Evolutionary conservation across 2,329 filamentous ascomycete species (phyloP).

Genomic region (Aureobasidium vineae): DNA sequence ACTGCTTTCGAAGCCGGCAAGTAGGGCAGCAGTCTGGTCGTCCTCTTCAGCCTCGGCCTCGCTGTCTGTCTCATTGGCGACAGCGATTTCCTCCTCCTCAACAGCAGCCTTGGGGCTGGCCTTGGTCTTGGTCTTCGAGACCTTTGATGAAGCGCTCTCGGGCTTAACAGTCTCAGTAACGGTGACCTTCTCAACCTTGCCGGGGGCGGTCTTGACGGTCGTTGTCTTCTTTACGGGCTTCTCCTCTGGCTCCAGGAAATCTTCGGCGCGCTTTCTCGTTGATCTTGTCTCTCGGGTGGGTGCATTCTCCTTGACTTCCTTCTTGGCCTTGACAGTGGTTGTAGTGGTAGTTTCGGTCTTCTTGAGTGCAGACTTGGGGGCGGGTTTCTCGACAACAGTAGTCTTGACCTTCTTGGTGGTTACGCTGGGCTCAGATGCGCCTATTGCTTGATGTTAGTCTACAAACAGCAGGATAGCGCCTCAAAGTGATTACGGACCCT

Average conservation of each 20-base stretch:
- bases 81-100: constrained; percentile 28
- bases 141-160: constrained; percentile 20
- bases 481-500: constrained; percentile 31
- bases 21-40: constrained; percentile 52
- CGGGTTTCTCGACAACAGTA: constrained; percentile 32
- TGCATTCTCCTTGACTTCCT: constrained; percentile 11
- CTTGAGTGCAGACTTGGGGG: constrained; percentile 38
- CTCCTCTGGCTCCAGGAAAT: constrained; percentile 28
- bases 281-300: constrained; percentile 24
- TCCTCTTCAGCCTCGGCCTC: constrained; percentile 40
- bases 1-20: constrained; percentile 53
- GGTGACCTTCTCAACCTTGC: constrained; percentile 23
- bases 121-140: constrained; percentile 25
- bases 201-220: constrained; percentile 15
- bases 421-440: constrained; percentile 33
- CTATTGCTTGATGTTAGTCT: constrained; percentile 27
- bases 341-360: constrained; percentile 27
- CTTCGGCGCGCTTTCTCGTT: constrained; percentile 28
- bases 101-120: constrained; percentile 27
- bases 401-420: constrained; percentile 40
- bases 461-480: not conserved
- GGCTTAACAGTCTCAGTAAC: constrained; percentile 11
- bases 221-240: constrained; percentile 25
- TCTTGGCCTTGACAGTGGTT: constrained; percentile 22
- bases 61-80: constrained; percentile 33